Evolutionary conservation across 176 grass and related monocot genomes (phyloP), one percentile per base, ranked within the genome.

Genomic region (Ensete glaucum): DNA sequence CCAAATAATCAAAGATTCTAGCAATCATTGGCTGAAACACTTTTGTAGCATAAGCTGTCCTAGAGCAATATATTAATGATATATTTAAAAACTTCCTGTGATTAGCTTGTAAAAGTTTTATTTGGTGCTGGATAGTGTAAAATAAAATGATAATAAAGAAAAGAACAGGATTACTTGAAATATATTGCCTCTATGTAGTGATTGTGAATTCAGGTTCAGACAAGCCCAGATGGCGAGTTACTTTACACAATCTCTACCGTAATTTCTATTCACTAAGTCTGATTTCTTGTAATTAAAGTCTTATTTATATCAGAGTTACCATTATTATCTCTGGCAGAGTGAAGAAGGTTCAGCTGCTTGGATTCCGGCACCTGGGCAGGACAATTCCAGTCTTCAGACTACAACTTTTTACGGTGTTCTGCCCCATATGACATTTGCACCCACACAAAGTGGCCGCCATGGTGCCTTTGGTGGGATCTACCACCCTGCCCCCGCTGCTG

Each of bases 271-370:
- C 34, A 43, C 4, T 6, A 6, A 43, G 34, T 43, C 34, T 43
- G 34, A 43, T 43, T 43, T 43, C 34, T 43, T 43, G 34, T 43
- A 43, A 15, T 62, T 9, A 15, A 15, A 0, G 43, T 64, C 78
- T 57, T 34, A 64, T 62, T 50, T 80, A 3, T 80, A 83, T 60
- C 49, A 0, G 13, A 53, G 55, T 34, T 23, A 63, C 11, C n/a
- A 60, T 66, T 23, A 54, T 66, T 23, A 54, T 87, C n/a, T 74
- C 76, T 48, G 59, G 29, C 84, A 96, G 92, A 81, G 64, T 11
- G 88, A 96, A 81, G 85, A 96, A 81, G 85, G 85, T 69, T 80
- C 85, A 1, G 22, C 72, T 69, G 56, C 91, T 54, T 96, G 92
- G 91, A 78, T 91, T 78, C 77, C 85, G 20, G 79, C 81, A 51